Evolutionary conservation across 176 grass and related monocot species (phyloP).

Genomic region (Eleusine indica): DNA sequence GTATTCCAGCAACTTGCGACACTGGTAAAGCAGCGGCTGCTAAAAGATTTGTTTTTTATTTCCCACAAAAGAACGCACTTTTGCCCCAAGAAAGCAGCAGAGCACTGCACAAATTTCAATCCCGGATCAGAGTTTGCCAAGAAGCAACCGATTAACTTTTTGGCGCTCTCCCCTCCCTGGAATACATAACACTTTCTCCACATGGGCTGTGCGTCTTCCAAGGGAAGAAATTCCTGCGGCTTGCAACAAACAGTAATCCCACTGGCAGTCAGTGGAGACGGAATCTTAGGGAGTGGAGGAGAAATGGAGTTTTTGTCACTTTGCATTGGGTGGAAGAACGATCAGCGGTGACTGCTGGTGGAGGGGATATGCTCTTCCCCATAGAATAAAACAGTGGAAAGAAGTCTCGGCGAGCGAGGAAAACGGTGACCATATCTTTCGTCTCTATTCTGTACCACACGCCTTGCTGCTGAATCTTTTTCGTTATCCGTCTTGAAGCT

Average conservation of each 20-base stretch:
- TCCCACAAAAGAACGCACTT: neutral
- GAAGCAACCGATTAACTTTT: conserved; percentile 8
- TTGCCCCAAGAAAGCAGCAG: neutral
- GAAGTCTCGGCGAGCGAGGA: neutral
- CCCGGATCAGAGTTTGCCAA: conserved; percentile 7
- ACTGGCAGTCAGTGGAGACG: neutral
- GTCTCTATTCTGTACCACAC: conserved; percentile 21
- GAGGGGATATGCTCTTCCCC: neutral
- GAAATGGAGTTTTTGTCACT: conserved; percentile 1
- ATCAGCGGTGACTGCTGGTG: neutral
- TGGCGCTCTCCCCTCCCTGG: neutral
- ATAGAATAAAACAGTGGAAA: neutral
- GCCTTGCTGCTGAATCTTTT: conserved; percentile 16
- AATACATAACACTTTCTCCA: neutral
- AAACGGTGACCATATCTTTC: conserved; percentile 28
- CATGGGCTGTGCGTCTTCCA: conserved; percentile 24
- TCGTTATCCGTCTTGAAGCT: conserved; percentile 21
- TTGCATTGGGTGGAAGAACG: neutral
- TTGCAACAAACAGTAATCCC: conserved; percentile 9
- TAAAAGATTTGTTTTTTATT: neutral
- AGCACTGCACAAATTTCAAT: neutral
- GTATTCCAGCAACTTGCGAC: neutral
- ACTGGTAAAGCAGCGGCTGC: conserved; percentile 13
- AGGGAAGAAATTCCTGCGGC: conserved; percentile 3
- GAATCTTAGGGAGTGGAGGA: neutral